phyloP scores from a whole-genome alignment of 495 filamentous ascomycete species.

The Xylaria nigripes region DNA sequence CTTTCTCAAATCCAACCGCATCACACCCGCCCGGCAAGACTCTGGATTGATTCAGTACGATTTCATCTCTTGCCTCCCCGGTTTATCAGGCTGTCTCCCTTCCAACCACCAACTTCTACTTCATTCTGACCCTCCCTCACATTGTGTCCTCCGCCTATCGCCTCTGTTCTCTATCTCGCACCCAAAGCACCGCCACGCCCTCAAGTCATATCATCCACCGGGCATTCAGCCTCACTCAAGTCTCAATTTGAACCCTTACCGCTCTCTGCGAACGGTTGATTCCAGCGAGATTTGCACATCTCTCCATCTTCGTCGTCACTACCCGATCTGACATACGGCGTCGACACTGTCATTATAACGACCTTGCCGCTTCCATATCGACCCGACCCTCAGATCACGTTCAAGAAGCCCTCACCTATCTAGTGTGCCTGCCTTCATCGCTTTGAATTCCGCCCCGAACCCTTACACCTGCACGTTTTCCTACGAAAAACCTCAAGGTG shows the following conservation, averaged over 20 bases:
- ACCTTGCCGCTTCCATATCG: slow-evolving; percentile 21
- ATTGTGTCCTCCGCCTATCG: slow-evolving; percentile 13
- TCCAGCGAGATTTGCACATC: slow-evolving; percentile 13
- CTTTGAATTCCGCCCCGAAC: slow-evolving; percentile 10
- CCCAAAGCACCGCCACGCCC: slow-evolving; percentile 15
- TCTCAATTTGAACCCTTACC: slow-evolving; percentile 1
- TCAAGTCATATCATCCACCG: slow-evolving; percentile 4
- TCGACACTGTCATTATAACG: slow-evolving; percentile 16
- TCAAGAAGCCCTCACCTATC: slow-evolving; percentile 16
- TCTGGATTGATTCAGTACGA: neutral
- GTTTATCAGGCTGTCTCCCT: neutral
- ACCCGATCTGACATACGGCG: slow-evolving; percentile 13
- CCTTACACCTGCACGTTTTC: slow-evolving; percentile 84
- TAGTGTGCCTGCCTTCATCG: slow-evolving; percentile 9
- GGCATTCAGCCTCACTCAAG: slow-evolving; percentile 3
- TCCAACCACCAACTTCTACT: slow-evolving; percentile 10
- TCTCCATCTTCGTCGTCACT: slow-evolving; percentile 18
- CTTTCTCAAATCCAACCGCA: slow-evolving; percentile 1
- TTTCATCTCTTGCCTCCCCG: neutral
- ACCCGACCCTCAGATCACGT: slow-evolving; percentile 25
- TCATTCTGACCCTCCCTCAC: slow-evolving; percentile 12
- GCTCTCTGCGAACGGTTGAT: slow-evolving; percentile 13
- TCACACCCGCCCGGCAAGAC: neutral
- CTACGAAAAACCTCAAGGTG: slow-evolving; percentile 70
- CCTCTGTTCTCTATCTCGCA: slow-evolving; percentile 10